phyloP scores from a whole-genome alignment of 768 basidiomycete genomes.

The Pisolithus albus region DNA sequence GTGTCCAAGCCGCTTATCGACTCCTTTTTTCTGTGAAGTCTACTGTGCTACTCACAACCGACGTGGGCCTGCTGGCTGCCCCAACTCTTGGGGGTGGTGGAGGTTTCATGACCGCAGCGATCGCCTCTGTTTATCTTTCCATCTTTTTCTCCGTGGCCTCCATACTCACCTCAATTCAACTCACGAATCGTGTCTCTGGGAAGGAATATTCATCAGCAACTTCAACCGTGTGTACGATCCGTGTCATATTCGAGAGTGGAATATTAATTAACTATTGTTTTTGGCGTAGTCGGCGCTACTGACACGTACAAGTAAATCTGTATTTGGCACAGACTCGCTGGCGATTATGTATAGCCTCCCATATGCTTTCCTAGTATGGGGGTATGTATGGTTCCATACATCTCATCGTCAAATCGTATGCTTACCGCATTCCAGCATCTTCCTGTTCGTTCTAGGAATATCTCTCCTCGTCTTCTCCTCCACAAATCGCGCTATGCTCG shows the following conservation, averaged over 20 bases:
- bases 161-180: conserved; percentile 6
- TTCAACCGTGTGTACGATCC: conserved; percentile 30
- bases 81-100: conserved; percentile 16
- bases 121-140: conserved; percentile 5
- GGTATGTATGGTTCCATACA: conserved; percentile 21
- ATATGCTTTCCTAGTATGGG: conserved; percentile 47
- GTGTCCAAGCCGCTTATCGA: too few species aligned
- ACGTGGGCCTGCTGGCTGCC: conserved; percentile 30
- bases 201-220: conserved; percentile 28
- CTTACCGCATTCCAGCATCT: conserved; percentile 1
- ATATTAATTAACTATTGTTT: background rate
- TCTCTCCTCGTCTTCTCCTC: conserved; percentile 3
- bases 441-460: conserved; percentile 5
- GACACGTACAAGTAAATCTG: conserved; percentile 7
- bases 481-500: background rate
- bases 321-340: conserved; percentile 35
- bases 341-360: conserved; percentile 47
- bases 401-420: background rate
- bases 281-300: background rate
- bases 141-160: conserved; percentile 6
- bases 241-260: background rate
- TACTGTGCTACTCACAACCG: conserved; percentile 29
- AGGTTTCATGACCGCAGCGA: background rate
- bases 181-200: conserved; percentile 24
- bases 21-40: conserved; percentile 10